phyloP scores from a whole-genome alignment of 148 eudicot species.

The Vaccinium macrocarpon region DNA sequence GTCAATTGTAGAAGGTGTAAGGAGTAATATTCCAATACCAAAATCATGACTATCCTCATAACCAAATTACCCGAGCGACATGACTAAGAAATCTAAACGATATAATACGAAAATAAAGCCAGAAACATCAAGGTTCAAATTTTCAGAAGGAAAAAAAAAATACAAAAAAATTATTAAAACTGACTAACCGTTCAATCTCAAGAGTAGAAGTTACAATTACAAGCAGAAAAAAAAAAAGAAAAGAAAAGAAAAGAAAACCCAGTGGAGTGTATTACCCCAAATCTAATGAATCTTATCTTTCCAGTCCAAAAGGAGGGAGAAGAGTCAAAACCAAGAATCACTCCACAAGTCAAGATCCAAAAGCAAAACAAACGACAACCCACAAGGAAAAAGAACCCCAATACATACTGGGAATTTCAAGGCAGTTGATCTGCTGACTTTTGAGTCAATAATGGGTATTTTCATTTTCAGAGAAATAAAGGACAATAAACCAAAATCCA shows the following conservation, averaged over 20 bases:
- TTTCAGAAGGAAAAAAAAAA: not conserved
- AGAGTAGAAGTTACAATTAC: not conserved
- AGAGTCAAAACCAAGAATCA: constrained; percentile 8
- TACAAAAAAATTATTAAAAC: not conserved
- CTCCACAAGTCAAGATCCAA: constrained; percentile 5
- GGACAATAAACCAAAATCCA: not conserved
- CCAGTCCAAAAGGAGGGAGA: not conserved
- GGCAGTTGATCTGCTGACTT: constrained; percentile 14
- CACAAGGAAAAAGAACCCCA: not conserved
- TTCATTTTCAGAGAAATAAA: not conserved
- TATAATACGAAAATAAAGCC: not conserved
- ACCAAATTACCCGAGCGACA: not conserved
- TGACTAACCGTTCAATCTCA: not conserved
- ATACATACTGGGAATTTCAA: not conserved
- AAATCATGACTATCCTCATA: not conserved
- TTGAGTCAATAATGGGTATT: not conserved
- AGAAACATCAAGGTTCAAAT: not conserved
- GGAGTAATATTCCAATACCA: not conserved
- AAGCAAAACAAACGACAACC: not conserved
- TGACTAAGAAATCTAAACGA: not conserved
- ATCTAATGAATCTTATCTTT: constrained; percentile 17
- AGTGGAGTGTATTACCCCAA: not conserved
- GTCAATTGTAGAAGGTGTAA: not conserved
- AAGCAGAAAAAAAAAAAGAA: not conserved
- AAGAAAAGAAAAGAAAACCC: not conserved